Evolutionary conservation across 352 stramenopile species (phyloP).

Genomic region (Pythium oligandrum): DNA sequence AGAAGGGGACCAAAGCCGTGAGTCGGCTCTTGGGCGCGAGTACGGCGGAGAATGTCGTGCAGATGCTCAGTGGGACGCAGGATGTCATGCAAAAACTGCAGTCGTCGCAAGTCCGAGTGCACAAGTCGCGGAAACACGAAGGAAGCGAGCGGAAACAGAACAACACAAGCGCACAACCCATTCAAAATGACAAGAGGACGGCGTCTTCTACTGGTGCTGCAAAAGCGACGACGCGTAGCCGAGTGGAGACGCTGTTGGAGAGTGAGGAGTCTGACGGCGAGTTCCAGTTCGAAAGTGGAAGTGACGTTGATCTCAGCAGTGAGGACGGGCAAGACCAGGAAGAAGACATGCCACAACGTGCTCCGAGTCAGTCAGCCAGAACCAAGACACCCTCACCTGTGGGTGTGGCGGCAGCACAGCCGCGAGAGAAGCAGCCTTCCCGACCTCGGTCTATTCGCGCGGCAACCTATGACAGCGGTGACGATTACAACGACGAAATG

Average conservation of each 20-base stretch:
- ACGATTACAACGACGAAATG: too few relatives aligned
- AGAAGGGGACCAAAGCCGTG: slow-evolving; percentile 21
- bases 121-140: slow-evolving; percentile 8
- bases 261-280: slow-evolving; percentile 1
- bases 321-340: too few relatives aligned
- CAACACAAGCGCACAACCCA: background rate
- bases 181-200: background rate
- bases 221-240: background rate
- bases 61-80: slow-evolving; percentile 1
- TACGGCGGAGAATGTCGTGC: slow-evolving; percentile 12
- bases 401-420: too few relatives aligned
- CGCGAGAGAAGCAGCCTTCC: too few relatives aligned
- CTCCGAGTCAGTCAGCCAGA: too few relatives aligned
- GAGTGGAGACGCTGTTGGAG: slow-evolving; percentile 1
- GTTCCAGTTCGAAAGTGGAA: slow-evolving; percentile 5
- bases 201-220: background rate
- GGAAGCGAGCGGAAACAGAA: slow-evolving; percentile 6
- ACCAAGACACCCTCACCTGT: too few relatives aligned
- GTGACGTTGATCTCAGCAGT: too few relatives aligned
- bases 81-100: slow-evolving; percentile 4
- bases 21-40: slow-evolving; percentile 13
- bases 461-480: too few relatives aligned
- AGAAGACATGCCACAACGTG: too few relatives aligned
- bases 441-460: too few relatives aligned
- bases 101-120: too few relatives aligned